Evolutionary conservation across 2,329 filamentous ascomycete species (phyloP).

Genomic region (Clonostachys rhizophaga): DNA sequence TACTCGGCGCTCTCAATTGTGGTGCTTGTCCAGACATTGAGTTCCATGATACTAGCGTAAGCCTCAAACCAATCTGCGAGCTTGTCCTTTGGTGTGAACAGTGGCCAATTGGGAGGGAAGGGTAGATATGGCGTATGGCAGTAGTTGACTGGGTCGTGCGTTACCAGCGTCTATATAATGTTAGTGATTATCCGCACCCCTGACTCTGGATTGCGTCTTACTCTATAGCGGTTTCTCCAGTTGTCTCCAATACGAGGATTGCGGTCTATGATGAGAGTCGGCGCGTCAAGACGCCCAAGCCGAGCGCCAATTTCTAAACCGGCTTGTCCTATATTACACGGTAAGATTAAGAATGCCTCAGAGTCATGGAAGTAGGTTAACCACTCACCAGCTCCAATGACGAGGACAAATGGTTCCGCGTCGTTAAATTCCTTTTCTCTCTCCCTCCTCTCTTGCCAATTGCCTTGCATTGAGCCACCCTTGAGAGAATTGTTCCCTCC

Average conservation of each 20-base stretch:
- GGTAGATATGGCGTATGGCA: conserved; percentile 14
- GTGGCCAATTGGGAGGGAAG: conserved; percentile 13
- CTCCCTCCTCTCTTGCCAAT: conserved; percentile 15
- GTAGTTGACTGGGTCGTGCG: conserved; percentile 10
- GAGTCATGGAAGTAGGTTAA: no score
- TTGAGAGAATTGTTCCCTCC: conserved; percentile 17
- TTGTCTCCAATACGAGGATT: conserved; percentile 40
- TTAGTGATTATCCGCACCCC: not conserved
- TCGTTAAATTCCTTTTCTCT: conserved; percentile 11
- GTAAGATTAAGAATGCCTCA: not conserved
- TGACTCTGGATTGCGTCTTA: not conserved
- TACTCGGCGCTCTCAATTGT: conserved; percentile 29
- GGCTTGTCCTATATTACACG: conserved; percentile 25
- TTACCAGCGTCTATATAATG: conserved; percentile 11
- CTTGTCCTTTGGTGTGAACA: conserved; percentile 36
- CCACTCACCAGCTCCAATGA: conserved; percentile 21
- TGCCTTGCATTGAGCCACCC: conserved; percentile 11
- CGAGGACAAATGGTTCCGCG: conserved; percentile 28
- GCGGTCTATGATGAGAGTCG: conserved; percentile 34
- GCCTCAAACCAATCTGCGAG: conserved; percentile 41
- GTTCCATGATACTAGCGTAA: conserved; percentile 40
- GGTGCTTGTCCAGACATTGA: conserved; percentile 37
- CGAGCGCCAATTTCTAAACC: conserved; percentile 30
- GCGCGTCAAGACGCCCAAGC: conserved; percentile 16
- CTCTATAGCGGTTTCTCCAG: conserved; percentile 42